Conservation (phyloP, 352 stramenopile genomes). For the Globisporangium nodosum region DNA sequence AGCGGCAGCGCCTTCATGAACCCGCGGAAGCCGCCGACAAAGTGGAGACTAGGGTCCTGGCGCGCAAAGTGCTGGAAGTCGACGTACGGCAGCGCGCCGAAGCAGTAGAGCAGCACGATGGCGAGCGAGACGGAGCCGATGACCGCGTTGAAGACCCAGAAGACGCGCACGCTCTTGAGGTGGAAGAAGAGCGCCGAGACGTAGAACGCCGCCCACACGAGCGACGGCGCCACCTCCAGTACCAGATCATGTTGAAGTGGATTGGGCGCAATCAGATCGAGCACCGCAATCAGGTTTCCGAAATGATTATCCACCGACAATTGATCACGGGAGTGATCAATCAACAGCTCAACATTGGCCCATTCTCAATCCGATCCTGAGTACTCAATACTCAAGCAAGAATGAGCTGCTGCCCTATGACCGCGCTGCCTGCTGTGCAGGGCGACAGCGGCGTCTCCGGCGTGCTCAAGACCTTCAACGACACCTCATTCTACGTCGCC, state of each 20-base stretch:
- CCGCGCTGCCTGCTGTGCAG: constrained; percentile 18
- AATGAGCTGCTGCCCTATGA: constrained; percentile 40
- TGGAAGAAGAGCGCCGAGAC: constrained; percentile 15
- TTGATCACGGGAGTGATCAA: too few species aligned
- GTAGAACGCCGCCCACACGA: constrained; percentile 24
- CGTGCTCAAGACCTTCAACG: constrained; percentile 18
- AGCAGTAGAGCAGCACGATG: constrained; percentile 14
- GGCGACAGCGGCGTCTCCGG: constrained; percentile 12
- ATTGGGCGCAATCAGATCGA: too few species aligned
- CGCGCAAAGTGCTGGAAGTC: not conserved
- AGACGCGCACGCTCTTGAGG: constrained; percentile 16
- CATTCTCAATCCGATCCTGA: not conserved
- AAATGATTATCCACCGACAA: too few species aligned
- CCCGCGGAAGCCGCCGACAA: constrained; percentile 1
- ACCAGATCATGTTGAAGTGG: constrained; percentile 6
- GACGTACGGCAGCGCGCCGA: constrained; percentile 14
- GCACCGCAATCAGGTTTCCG: too few species aligned
- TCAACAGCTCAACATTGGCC: too few species aligned
- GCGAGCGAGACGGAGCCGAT: constrained; percentile 8
- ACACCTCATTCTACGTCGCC: constrained; percentile 33
- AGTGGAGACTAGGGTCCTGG: not conserved
- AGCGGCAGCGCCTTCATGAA: constrained; percentile 20
- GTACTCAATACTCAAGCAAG: not conserved
- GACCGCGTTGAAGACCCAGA: constrained; percentile 21
- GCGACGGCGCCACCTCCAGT: constrained; percentile 10